These are phyloP conservation scores for Nitzschia palea DNA, from an alignment of 108 stramenopile species.

Conservation along the genomic window DNA sequence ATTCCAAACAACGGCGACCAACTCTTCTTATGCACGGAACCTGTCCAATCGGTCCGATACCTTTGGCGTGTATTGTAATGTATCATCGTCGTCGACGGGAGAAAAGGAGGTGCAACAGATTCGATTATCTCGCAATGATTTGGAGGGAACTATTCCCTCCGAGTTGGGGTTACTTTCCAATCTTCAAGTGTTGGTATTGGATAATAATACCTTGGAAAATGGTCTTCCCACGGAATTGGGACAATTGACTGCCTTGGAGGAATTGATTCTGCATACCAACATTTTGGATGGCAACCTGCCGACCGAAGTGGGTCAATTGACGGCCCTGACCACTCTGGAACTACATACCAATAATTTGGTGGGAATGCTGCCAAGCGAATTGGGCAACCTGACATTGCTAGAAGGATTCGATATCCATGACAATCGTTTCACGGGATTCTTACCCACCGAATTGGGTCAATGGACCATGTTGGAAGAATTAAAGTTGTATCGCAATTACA, in stretches of 20 bases:
- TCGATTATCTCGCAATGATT: slow-evolving; percentile 28
- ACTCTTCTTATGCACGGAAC: not conserved
- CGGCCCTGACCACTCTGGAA: slow-evolving; percentile 37
- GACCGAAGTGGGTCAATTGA: slow-evolving; percentile 56
- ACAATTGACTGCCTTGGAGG: slow-evolving; percentile 14
- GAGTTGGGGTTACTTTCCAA: slow-evolving; percentile 24
- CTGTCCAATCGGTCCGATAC: no score
- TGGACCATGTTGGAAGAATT: no score
- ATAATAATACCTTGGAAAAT: slow-evolving; percentile 28
- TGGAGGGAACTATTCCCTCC: slow-evolving; percentile 35
- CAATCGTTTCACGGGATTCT: slow-evolving; percentile 53
- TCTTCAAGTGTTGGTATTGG: slow-evolving; percentile 29
- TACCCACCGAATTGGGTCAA: slow-evolving; percentile 45
- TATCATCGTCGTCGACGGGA: no score
- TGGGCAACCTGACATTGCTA: slow-evolving; percentile 29
- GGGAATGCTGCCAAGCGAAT: slow-evolving; percentile 36
- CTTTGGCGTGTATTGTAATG: no score
- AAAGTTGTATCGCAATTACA: no score
- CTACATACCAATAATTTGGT: slow-evolving; percentile 39
- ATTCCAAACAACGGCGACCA: no score
- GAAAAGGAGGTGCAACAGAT: slow-evolving; percentile 21
- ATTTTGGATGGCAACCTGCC: slow-evolving; percentile 68
- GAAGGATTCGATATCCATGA: slow-evolving; percentile 51
- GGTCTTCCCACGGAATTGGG: slow-evolving; percentile 32
- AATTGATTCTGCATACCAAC: no score